phyloP scores from a whole-genome alignment of 2,329 filamentous ascomycete genomes.

The Curvularia sp. region DNA sequence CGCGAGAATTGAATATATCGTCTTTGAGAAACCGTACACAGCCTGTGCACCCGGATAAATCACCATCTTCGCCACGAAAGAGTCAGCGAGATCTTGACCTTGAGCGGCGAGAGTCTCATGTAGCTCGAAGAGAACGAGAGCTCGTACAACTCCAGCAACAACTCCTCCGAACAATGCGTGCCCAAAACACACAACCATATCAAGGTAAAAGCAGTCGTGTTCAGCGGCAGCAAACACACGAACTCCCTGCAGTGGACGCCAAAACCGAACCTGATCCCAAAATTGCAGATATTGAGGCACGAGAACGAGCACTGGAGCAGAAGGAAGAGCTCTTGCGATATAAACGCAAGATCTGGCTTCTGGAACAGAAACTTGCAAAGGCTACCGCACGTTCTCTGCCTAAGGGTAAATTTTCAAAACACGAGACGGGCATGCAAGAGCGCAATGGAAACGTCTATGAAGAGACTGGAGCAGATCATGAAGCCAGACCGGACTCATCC shows the following conservation, averaged over 20 bases:
- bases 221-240: slow-evolving; percentile 2
- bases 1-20: background rate
- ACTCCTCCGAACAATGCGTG: slow-evolving; percentile 10
- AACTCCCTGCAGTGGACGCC: background rate
- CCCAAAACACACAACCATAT: background rate
- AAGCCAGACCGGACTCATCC: background rate
- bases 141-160: slow-evolving; percentile 18
- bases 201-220: background rate
- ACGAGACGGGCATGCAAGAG: background rate
- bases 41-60: background rate
- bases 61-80: background rate
- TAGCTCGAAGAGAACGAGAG: slow-evolving; percentile 16
- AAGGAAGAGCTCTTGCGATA: slow-evolving; percentile 17
- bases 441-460: background rate
- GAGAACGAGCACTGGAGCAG: slow-evolving; percentile 15
- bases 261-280: background rate
- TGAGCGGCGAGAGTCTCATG: slow-evolving; percentile 15
- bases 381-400: slow-evolving; percentile 1
- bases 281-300: slow-evolving; percentile 11
- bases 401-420: background rate
- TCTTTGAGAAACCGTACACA: background rate
- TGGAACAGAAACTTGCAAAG: slow-evolving; percentile 17
- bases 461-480: background rate
- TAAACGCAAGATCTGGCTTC: slow-evolving; percentile 18
- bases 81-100: slow-evolving; percentile 3